Percentiles rank a stretch among this genome's conserved stretches.
phyloP scores from a whole-genome alignment of 768 basidiomycete species.

The Naematelia aurantialba region DNA sequence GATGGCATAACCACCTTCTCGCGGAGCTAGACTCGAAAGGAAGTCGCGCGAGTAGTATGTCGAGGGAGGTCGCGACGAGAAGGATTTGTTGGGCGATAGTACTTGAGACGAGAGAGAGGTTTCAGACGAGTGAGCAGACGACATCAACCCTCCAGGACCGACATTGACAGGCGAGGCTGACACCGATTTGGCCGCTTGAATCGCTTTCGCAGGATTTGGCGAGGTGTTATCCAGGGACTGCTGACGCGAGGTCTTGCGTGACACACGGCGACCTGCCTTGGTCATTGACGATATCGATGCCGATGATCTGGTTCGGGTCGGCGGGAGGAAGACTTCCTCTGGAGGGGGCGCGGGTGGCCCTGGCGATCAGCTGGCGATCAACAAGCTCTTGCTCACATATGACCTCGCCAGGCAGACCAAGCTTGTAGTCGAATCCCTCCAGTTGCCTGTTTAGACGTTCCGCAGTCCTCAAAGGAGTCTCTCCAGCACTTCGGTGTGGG shows the following conservation, averaged over 20 bases:
- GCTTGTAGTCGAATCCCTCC: constrained; percentile 10
- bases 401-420: constrained; percentile 35
- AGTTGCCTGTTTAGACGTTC: constrained; percentile 33
- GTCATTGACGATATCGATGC: constrained; percentile 13
- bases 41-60: constrained; percentile 48
- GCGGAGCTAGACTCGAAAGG: constrained; percentile 37
- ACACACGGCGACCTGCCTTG: not conserved
- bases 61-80: constrained; percentile 30
- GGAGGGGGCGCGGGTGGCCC: constrained; percentile 38
- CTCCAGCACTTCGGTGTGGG: constrained; percentile 36
- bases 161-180: constrained; percentile 16
- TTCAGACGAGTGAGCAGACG: constrained; percentile 37
- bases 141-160: constrained; percentile 8
- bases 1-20: constrained; percentile 50
- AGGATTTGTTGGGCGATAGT: constrained; percentile 11
- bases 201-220: not conserved
- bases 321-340: constrained; percentile 13
- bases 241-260: constrained; percentile 9
- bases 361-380: constrained; percentile 6
- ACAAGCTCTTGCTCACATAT: constrained; percentile 32
- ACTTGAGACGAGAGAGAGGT: constrained; percentile 27
- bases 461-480: constrained; percentile 47
- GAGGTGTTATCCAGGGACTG: not conserved
- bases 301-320: constrained; percentile 23
- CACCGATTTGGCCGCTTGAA: constrained; percentile 7